Evolutionary conservation across 768 basidiomycete genomes (phyloP).

Genomic region (Termitomyces sp.): DNA sequence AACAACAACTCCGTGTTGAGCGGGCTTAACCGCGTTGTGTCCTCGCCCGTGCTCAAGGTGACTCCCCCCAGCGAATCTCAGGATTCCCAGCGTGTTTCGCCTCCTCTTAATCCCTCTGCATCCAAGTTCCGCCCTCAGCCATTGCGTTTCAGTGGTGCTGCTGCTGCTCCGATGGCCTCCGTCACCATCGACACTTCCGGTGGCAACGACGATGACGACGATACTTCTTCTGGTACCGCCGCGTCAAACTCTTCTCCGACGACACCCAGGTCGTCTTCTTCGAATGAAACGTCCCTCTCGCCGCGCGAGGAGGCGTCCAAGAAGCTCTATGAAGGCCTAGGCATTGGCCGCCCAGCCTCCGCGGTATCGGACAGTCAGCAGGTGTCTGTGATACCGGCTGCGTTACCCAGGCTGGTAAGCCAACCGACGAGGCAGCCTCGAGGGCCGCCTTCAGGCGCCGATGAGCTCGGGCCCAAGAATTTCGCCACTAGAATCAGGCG

Average conservation of each 20-base stretch:
- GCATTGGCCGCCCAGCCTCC: constrained; percentile 72
- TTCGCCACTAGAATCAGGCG: constrained; percentile 85
- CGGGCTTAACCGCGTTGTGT: constrained; percentile 55
- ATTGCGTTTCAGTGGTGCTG: constrained; percentile 49
- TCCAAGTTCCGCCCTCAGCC: constrained; percentile 18
- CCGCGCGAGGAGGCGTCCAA: constrained; percentile 85
- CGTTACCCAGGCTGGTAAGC: constrained; percentile 60
- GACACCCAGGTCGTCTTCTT: constrained; percentile 71
- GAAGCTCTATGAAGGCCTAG: constrained; percentile 86
- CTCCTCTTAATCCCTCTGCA: constrained; percentile 41
- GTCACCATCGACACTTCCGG: constrained; percentile 57
- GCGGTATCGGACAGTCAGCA: constrained; percentile 38
- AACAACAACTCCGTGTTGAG: constrained; percentile 71
- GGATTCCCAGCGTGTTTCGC: constrained; percentile 50
- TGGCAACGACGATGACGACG: constrained; percentile 54
- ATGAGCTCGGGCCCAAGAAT: constrained; percentile 86
- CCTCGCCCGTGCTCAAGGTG: constrained; percentile 68
- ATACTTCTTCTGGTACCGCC: constrained; percentile 53
- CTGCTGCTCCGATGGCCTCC: constrained; percentile 51
- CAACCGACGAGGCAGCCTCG: constrained; percentile 83
- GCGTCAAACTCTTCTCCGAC: constrained; percentile 65
- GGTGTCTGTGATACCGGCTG: constrained; percentile 36
- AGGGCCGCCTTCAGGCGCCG: constrained; percentile 83
- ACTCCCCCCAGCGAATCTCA: constrained; percentile 62
- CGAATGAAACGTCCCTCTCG: constrained; percentile 63